These are phyloP conservation scores for Podosphaera xanthii DNA, from an alignment of 2,329 filamentous ascomycete genomes.

Conservation along the genomic window DNA sequence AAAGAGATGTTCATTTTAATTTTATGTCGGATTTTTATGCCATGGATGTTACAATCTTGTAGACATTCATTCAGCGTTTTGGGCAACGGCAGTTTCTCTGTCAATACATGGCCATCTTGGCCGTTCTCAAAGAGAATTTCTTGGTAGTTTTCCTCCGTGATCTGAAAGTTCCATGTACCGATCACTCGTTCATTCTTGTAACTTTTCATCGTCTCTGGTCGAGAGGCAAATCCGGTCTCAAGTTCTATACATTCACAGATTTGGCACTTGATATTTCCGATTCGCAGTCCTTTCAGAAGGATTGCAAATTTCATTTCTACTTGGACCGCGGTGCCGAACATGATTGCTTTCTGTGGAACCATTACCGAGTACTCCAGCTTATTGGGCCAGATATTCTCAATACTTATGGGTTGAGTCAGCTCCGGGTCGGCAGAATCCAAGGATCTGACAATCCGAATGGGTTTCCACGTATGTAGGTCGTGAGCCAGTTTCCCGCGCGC, in stretches of 20 bases:
- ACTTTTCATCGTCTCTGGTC: conserved; percentile 24
- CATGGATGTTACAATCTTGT: conserved; percentile 71
- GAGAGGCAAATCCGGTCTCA: conserved; percentile 24
- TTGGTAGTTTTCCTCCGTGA: conserved; percentile 39
- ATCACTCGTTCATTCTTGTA: conserved; percentile 44
- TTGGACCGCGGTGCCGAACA: conserved; percentile 71
- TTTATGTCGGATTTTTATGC: conserved; percentile 84
- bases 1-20: conserved; percentile 77
- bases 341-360: conserved; percentile 79
- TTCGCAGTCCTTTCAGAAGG: conserved; percentile 64
- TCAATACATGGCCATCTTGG: conserved; percentile 41
- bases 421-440: conserved; percentile 55
- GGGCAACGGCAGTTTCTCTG: conserved; percentile 45
- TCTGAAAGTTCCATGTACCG: conserved; percentile 31
- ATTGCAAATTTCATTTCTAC: conserved; percentile 76
- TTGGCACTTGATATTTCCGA: conserved; percentile 63
- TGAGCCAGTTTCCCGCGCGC: conserved; percentile 72
- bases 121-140: conserved; percentile 45
- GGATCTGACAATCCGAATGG: conserved; percentile 55
- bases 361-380: conserved; percentile 92
- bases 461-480: conserved; percentile 61
- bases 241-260: conserved; percentile 61
- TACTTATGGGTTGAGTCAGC: conserved; percentile 71
- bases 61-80: conserved; percentile 64
- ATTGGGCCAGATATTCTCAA: conserved; percentile 94